Evolutionary conservation across 768 basidiomycete species (phyloP), one percentile per base, ranked within the genome.

Genomic region (Lentinula lateritia): DNA sequence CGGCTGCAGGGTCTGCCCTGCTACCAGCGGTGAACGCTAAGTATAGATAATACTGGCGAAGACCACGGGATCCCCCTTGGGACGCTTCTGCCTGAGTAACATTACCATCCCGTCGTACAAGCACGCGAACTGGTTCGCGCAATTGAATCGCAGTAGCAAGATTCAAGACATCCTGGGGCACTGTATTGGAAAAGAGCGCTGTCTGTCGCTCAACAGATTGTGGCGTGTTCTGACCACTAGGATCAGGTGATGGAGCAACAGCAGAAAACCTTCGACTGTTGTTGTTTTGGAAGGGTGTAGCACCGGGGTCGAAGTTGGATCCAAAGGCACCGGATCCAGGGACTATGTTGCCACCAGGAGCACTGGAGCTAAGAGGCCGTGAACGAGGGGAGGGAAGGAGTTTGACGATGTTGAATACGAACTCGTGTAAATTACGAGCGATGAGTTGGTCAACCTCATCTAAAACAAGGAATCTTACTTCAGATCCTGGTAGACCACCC

Each of bases 361-460:
- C 76, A 43, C 69, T 68, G 9, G 78, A 69, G 34, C 81, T 79
- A 39, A 83, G 73, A 45, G 86, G 81, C 52, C 86, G 86, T 61
- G 90, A 87, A 36, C 89, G 87, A 34, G 95, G 90, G 6, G 90
- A 81, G n/a, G 97, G 97, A 46, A 99, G 79, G 52, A 95, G 78
- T 67, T 94, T 95, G 70, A 95, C 92, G 67, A 98, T 91, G 67
- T 86, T 90, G 76, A 93, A 90, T 23, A 99, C 96, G 70, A 88
- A 93, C 58, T 98, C 97, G 68, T 97, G 93, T 58, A 98, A 77
- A 70, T 98, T 98, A 60, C 97, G 87, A 16, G 97, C 96, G 71
- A 99, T 97, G 65, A 99, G 78, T 70, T 98, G 97, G 72, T 99
- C 97, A 53, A 97, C 95, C 72, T 99, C 97, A 69, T 99, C 97